A percentile compares a stretch with the other conserved stretches of the same genome.
These are phyloP conservation scores for Volvox carteri DNA, from an alignment of 163 green algal genomes.

Conservation along the genomic window DNA sequence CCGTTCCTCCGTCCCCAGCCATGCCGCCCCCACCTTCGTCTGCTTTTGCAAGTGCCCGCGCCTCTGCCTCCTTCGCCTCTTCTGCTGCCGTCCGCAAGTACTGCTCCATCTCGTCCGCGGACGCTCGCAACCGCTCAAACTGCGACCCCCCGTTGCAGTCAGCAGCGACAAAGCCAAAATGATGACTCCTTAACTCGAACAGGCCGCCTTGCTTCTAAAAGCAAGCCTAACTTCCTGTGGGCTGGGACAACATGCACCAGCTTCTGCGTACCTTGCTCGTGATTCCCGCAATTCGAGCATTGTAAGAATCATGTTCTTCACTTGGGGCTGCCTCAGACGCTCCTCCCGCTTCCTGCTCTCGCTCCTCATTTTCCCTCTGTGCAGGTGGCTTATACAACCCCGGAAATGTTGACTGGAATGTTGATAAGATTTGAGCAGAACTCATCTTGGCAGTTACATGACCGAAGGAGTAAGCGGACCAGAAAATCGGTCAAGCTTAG, in stretches of 20 bases:
- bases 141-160: not conserved
- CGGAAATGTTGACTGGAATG: conserved; percentile 43
- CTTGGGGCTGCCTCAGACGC: not conserved
- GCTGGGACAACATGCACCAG: not conserved
- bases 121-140: conserved; percentile 52
- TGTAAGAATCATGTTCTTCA: conserved; percentile 32
- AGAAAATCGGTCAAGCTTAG: conserved; percentile 29
- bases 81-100: conserved; percentile 58
- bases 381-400: conserved; percentile 26
- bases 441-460: conserved; percentile 30
- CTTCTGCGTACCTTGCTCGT: conserved; percentile 37
- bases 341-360: not conserved
- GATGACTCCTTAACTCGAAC: not conserved
- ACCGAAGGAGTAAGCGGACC: not conserved
- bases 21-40: no score
- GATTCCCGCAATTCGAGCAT: conserved; percentile 38
- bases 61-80: conserved; percentile 64
- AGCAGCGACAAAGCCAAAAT: not conserved
- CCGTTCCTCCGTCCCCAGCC: no score
- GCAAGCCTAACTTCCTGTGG: not conserved
- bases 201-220: no score
- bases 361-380: not conserved
- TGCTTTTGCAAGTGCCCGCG: conserved; percentile 57
- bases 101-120: conserved; percentile 60
- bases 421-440: conserved; percentile 42